Base-by-base conservation (phyloP, 768 basidiomycete genomes). In the Kwoniella heveanensis region DNA sequence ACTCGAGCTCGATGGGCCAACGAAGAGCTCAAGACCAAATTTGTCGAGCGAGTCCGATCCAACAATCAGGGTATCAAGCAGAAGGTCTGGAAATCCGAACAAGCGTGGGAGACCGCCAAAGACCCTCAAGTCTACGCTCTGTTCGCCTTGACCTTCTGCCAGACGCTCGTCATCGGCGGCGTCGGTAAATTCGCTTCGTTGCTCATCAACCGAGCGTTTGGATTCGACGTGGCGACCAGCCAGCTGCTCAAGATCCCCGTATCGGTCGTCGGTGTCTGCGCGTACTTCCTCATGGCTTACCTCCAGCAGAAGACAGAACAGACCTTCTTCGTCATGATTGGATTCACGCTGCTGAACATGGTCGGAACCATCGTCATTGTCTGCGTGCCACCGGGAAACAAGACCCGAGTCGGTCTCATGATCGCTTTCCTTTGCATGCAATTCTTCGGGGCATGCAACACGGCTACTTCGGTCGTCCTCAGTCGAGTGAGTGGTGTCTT, bases 321-420 rank as follows among this genome's bases (percentile, higher is more conserved):
- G 70, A 84, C 82, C 57, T 72, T 85, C 24, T 44, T 84, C 3
- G 76, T 83, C 46, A 84, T 82, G 47, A 81, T 83, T 62, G 82
- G 83, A 1, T 85, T 83, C 72, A 84, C 84, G 0, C 68, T 84
- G 8, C 83, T 84, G 7, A 84, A 84, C 68, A 78, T 85, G 49
- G 81, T 82, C 17, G 83, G 83, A 12, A 84, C 84, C 0, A 82
- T 85, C 30, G 83, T 84, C 27, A 84, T 85, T 67, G 63, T 85
- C 22, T 82, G 77, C 32, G 84, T 85, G 5, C 76, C 71, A 19
- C 83, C 83, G 0, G 79, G 73, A n/a, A 30, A 71, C 6, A 73
- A 79, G 25, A 83, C 83, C 10, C 83, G 82, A 57, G 83, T 83
- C 36, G 84, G 83, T 36, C 80, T 84, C 10, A 77, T 85, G 27